Evolutionary conservation across 1,139 yeast species (phyloP).

Genomic region (Spathaspora jeffriesii): DNA sequence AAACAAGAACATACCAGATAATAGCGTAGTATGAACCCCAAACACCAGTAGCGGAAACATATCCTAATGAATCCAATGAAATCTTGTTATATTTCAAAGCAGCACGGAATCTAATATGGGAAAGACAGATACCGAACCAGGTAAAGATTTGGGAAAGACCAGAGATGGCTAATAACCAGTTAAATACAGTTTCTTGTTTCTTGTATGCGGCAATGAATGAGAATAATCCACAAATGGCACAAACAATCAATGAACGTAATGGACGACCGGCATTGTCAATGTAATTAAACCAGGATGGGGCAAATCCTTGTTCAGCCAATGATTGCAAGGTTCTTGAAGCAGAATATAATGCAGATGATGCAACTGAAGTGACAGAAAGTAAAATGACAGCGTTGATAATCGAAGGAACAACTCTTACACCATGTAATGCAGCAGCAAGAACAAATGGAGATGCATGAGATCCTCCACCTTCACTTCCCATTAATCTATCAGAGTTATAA

Average conservation of each 20-base stretch:
- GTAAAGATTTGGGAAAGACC: slow-evolving; percentile 45
- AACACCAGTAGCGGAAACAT: slow-evolving; percentile 41
- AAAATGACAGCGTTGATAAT: slow-evolving; percentile 46
- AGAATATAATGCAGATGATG: slow-evolving; percentile 45
- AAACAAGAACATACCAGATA: slow-evolving; percentile 32
- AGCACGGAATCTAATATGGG: slow-evolving; percentile 44
- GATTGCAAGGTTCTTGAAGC: slow-evolving; percentile 46
- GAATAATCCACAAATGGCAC: slow-evolving; percentile 31
- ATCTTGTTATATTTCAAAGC: slow-evolving; percentile 38
- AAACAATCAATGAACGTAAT: slow-evolving; percentile 34
- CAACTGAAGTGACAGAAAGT: slow-evolving; percentile 47
- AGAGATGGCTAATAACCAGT: slow-evolving; percentile 45
- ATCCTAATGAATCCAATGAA: slow-evolving; percentile 36
- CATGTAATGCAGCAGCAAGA: slow-evolving; percentile 42
- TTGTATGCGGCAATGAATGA: slow-evolving; percentile 40
- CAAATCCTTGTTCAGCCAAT: slow-evolving; percentile 43
- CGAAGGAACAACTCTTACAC: slow-evolving; percentile 38
- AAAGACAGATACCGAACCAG: slow-evolving; percentile 43
- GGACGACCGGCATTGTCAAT: slow-evolving; percentile 48
- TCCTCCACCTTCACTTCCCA: slow-evolving; percentile 38
- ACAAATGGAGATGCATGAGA: slow-evolving; percentile 47
- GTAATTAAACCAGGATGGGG: slow-evolving; percentile 42
- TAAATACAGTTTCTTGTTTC: slow-evolving; percentile 41
- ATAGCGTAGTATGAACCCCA: slow-evolving; percentile 40
- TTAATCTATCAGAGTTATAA: slow-evolving; percentile 33